A percentile compares a stretch with the other conserved stretches of the same genome.
phyloP scores from a whole-genome alignment of 805 yeast genomes.

The Nakazawaea sp. region DNA sequence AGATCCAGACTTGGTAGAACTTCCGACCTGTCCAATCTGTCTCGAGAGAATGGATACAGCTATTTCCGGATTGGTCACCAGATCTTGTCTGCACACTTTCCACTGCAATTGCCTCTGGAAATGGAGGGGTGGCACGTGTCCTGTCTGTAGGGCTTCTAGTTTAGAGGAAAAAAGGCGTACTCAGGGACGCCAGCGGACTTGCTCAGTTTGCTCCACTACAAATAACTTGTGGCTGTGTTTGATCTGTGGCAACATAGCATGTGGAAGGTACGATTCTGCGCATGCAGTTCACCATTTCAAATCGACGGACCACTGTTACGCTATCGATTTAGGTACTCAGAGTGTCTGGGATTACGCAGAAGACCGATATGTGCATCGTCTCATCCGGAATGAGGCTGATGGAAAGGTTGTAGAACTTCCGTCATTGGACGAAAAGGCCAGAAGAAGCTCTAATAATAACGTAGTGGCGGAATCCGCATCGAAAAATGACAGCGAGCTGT shows the following conservation, averaged over 20 bases:
- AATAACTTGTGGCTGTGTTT: constrained; percentile 83
- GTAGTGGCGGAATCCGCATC: constrained; percentile 13
- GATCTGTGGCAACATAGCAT: constrained; percentile 87
- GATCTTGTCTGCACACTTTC: constrained; percentile 89
- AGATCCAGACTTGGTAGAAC: constrained; percentile 41
- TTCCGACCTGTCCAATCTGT: constrained; percentile 93
- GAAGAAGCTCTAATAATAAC: constrained; percentile 8
- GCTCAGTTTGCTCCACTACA: constrained; percentile 50
- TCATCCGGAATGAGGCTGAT: constrained; percentile 78
- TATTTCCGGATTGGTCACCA: constrained; percentile 75
- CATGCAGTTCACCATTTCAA: constrained; percentile 84
- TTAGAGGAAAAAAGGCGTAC: constrained; percentile 2
- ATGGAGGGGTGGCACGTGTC: constrained; percentile 89
- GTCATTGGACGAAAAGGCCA: constrained; percentile 19
- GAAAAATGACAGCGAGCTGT: constrained; percentile 9
- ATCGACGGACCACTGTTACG: constrained; percentile 76
- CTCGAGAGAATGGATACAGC: constrained; percentile 80
- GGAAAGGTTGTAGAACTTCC: constrained; percentile 84
- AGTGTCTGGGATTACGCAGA: constrained; percentile 95
- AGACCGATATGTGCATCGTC: constrained; percentile 82
- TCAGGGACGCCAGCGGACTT: constrained; percentile 18
- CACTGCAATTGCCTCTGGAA: constrained; percentile 83
- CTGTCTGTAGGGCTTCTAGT: constrained; percentile 79
- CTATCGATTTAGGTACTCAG: constrained; percentile 80
- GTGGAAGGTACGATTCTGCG: constrained; percentile 79